phyloP scores from a whole-genome alignment of 2,329 filamentous ascomycete species.

The Fusarium foetens region DNA sequence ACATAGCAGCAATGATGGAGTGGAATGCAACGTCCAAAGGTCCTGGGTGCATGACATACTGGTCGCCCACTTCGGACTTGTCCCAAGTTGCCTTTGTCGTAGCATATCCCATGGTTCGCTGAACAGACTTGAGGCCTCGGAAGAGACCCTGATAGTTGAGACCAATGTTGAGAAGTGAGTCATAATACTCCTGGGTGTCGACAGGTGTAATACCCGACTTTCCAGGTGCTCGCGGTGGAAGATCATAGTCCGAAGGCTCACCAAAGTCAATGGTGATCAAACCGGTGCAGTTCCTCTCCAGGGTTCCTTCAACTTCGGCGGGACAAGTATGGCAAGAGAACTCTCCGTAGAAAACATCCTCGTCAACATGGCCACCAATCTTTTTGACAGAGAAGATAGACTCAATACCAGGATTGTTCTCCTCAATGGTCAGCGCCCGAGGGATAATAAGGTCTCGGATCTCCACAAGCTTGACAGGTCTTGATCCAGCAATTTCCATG shows the following conservation, averaged over 20 bases:
- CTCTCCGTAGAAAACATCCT: neutral
- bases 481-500: neutral
- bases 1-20: neutral
- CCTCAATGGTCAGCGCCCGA: neutral
- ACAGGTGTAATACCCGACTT: neutral
- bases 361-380: neutral
- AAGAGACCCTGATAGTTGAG: neutral
- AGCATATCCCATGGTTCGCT: slow-evolving; percentile 4
- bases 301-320: neutral
- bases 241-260: neutral
- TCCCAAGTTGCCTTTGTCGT: neutral
- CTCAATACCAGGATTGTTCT: neutral
- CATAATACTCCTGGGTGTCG: neutral
- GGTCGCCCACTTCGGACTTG: neutral
- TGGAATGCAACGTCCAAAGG: neutral
- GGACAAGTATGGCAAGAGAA: neutral
- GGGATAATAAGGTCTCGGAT: neutral
- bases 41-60: neutral
- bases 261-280: neutral
- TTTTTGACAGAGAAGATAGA: slow-evolving; percentile 4
- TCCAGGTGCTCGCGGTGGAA: neutral
- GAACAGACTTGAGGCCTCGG: neutral
- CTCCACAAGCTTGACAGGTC: neutral
- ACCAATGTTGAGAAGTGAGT: neutral
- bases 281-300: slow-evolving; percentile 2